A percentile compares a stretch with the other conserved stretches of the same genome.
Conservation (phyloP, 257 asterid genomes). For the Striga asiatica region DNA sequence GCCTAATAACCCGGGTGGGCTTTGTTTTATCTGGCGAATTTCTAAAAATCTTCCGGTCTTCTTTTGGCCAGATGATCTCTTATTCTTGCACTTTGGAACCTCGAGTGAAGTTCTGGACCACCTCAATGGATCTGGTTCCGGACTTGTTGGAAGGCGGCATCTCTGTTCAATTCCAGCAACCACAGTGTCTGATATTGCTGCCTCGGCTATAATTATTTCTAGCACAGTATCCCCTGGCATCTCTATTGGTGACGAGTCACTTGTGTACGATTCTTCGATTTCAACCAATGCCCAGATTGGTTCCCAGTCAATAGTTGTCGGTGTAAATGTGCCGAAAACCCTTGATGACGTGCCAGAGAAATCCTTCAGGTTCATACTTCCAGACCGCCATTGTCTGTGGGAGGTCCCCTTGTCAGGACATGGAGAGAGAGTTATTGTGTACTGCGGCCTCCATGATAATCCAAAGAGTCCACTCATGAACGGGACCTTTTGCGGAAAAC, state of each 20-base stretch:
- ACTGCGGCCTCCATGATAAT: constrained; percentile 91
- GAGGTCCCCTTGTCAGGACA: constrained; percentile 85
- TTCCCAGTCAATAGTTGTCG: constrained; percentile 83
- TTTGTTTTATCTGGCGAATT: constrained; percentile 7
- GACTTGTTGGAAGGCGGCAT: constrained; percentile 88
- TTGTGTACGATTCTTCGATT: constrained; percentile 75
- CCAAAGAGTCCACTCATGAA: constrained; percentile 57
- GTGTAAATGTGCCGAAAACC: constrained; percentile 47
- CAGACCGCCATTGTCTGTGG: constrained; percentile 98
- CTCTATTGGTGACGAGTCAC: constrained; percentile 84
- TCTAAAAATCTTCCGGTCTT: constrained; percentile 4
- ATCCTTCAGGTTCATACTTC: constrained; percentile 67
- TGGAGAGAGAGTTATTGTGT: constrained; percentile 59
- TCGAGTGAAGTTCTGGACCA: constrained; percentile 96
- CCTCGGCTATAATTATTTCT: constrained; percentile 81
- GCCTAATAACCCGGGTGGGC: not conserved
- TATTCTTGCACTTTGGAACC: constrained; percentile 95
- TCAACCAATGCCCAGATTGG: constrained; percentile 71
- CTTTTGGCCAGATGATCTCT: constrained; percentile 53
- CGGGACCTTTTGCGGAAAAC: constrained; percentile 93
- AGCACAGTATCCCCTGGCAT: constrained; percentile 79
- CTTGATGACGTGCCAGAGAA: constrained; percentile 17
- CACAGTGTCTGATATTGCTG: constrained; percentile 74
- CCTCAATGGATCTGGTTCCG: constrained; percentile 66
- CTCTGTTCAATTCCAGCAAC: constrained; percentile 91